Percentiles rank a stretch among this genome's conserved stretches.
Evolutionary conservation across 2,329 filamentous ascomycete species (phyloP).

Genomic region (Fusarium hostae): DNA sequence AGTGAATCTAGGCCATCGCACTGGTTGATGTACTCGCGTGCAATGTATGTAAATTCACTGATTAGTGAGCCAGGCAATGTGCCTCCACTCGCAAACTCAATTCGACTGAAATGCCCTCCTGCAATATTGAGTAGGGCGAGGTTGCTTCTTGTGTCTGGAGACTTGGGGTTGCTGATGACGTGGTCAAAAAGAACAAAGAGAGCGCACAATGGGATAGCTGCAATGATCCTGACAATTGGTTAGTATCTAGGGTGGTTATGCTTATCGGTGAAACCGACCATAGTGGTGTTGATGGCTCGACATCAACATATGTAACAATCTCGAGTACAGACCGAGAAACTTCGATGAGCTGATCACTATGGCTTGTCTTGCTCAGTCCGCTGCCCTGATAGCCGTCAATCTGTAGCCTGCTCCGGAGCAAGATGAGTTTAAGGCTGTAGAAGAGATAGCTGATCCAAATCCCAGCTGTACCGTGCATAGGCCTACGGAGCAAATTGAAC

Average conservation of each 20-base stretch:
- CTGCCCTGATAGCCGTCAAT: not conserved
- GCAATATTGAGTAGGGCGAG: constrained; percentile 38
- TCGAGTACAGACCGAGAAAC: constrained; percentile 33
- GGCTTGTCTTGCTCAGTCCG: not conserved
- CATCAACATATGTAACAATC: constrained; percentile 36
- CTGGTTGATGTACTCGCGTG: constrained; percentile 37
- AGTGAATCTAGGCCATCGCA: not conserved
- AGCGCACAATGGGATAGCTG: constrained; percentile 34
- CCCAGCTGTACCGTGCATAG: constrained; percentile 7
- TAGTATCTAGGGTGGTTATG: rapidly evolving
- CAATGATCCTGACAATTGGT: constrained; percentile 21
- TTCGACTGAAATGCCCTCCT: constrained; percentile 33
- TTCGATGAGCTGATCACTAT: constrained; percentile 9
- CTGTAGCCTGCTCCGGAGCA: constrained; percentile 21
- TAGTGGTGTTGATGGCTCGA: constrained; percentile 36
- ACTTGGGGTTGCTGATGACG: constrained; percentile 31
- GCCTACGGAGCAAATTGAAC: constrained; percentile 1
- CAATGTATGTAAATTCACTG: constrained; percentile 37
- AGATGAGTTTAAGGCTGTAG: constrained; percentile 31
- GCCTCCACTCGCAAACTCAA: constrained; percentile 34
- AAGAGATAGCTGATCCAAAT: constrained; percentile 39
- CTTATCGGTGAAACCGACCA: not conserved
- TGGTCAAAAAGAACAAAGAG: constrained; percentile 40
- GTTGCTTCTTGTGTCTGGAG: constrained; percentile 25
- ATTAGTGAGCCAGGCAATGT: constrained; percentile 29